Evolutionary conservation across 2,329 filamentous ascomycete genomes (phyloP).

Genomic region (Sphaerulina vaccinii): DNA sequence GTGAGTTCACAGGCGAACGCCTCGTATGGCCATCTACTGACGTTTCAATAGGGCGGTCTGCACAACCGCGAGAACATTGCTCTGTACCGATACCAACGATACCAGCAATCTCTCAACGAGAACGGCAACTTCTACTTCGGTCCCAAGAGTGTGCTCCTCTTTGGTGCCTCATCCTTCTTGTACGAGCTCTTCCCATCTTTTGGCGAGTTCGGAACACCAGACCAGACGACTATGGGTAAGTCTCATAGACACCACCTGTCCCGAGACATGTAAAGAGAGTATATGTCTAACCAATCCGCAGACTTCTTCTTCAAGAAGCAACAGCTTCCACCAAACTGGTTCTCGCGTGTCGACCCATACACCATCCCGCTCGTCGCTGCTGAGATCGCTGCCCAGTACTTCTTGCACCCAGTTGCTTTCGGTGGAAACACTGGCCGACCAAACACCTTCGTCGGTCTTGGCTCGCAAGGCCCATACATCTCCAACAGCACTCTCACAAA

Average conservation of each 20-base stretch:
- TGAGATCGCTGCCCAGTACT: conserved; percentile 45
- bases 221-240: conserved; percentile 19
- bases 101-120: conserved; percentile 40
- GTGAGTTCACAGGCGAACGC: no score
- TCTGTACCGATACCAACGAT: conserved; percentile 43
- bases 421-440: conserved; percentile 45
- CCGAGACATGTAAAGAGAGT: no score
- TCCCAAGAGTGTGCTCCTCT: conserved; percentile 41
- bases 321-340: conserved; percentile 40
- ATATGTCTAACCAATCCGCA: no score
- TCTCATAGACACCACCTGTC: no score
- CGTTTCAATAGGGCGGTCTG: no score
- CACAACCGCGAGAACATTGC: conserved; percentile 42
- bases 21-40: no score
- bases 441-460: conserved; percentile 37
- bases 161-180: conserved; percentile 46
- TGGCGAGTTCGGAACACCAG: conserved; percentile 15
- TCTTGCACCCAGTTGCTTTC: conserved; percentile 44
- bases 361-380: conserved; percentile 37
- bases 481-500: conserved; percentile 39
- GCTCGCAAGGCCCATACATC: conserved; percentile 38
- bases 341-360: conserved; percentile 37
- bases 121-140: conserved; percentile 48
- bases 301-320: conserved; percentile 45
- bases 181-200: conserved; percentile 44